phyloP scores from a whole-genome alignment of 768 basidiomycete species.

The Tubosaeta sp. region DNA sequence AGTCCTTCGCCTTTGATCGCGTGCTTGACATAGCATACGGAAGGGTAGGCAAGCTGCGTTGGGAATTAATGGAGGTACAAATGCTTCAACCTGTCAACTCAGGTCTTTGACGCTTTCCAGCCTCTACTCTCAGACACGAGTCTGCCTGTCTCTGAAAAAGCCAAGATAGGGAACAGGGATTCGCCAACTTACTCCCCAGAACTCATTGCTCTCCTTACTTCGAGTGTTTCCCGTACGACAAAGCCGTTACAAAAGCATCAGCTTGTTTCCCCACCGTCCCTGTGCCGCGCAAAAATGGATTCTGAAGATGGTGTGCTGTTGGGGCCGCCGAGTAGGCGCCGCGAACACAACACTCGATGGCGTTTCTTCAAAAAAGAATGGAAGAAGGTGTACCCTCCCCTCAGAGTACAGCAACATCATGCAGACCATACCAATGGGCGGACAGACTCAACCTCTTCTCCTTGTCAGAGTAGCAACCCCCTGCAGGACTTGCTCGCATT shows the following conservation, averaged over 20 bases:
- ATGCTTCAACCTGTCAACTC: not conserved
- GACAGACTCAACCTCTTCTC: slow-evolving; percentile 26
- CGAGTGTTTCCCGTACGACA: slow-evolving; percentile 40
- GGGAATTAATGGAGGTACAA: slow-evolving; percentile 62
- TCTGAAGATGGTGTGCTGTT: slow-evolving; percentile 57
- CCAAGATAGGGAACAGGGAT: slow-evolving; percentile 47
- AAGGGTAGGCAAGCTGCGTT: slow-evolving; percentile 63
- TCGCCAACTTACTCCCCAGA: slow-evolving; percentile 65
- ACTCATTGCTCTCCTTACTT: slow-evolving; percentile 59
- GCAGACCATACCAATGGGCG: slow-evolving; percentile 3
- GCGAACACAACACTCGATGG: slow-evolving; percentile 71
- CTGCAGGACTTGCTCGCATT: slow-evolving; percentile 45
- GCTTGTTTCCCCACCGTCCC: slow-evolving; percentile 52
- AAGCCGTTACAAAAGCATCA: slow-evolving; percentile 40
- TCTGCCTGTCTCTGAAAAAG: slow-evolving; percentile 46
- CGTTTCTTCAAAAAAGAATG: slow-evolving; percentile 54
- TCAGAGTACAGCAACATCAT: slow-evolving; percentile 40
- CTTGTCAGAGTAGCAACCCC: slow-evolving; percentile 40
- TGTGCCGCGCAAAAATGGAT: slow-evolving; percentile 49
- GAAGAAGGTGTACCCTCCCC: slow-evolving; percentile 55
- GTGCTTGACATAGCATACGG: slow-evolving; percentile 73
- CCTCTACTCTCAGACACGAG: slow-evolving; percentile 50
- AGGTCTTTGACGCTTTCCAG: slow-evolving; percentile 33
- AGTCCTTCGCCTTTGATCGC: slow-evolving; percentile 47
- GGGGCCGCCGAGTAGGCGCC: slow-evolving; percentile 67